A percentile compares a stretch with the other conserved stretches of the same genome.
Conservation (phyloP, 306 rosid genomes). For the Dalbergia cultrata region DNA sequence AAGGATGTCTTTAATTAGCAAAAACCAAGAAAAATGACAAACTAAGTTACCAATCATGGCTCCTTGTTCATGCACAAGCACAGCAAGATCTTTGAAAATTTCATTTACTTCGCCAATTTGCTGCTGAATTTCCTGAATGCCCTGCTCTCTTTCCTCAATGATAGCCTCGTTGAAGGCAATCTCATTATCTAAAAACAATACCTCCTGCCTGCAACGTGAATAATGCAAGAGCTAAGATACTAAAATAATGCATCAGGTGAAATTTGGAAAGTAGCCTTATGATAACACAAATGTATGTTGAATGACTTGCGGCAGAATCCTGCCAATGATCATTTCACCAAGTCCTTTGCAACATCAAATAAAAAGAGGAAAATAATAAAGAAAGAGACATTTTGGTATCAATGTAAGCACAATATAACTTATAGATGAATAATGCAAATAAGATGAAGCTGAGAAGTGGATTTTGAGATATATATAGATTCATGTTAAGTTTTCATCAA, state of each 20-base stretch:
- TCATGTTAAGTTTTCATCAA: constrained; percentile 25
- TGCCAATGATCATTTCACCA: not conserved
- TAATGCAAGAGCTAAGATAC: constrained; percentile 39
- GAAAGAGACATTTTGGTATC: constrained; percentile 4
- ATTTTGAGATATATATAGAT: not conserved
- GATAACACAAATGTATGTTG: constrained; percentile 28
- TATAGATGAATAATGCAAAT: not conserved
- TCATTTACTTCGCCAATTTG: constrained; percentile 98
- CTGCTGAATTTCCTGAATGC: constrained; percentile 94
- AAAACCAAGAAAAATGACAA: constrained; percentile 12
- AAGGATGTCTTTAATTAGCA: not conserved
- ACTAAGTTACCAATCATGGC: constrained; percentile 74
- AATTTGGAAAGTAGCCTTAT: constrained; percentile 26
- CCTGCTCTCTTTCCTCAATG: constrained; percentile 97
- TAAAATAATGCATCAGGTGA: constrained; percentile 18
- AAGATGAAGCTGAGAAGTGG: constrained; percentile 7
- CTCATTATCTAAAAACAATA: constrained; percentile 84
- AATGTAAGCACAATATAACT: constrained; percentile 19
- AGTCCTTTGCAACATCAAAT: not conserved
- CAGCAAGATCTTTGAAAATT: constrained; percentile 95
- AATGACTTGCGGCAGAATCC: constrained; percentile 18
- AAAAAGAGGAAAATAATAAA: not conserved
- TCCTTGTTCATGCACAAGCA: constrained; percentile 96
- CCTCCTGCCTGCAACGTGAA: constrained; percentile 82
- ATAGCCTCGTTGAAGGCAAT: constrained; percentile 94